Evolutionary conservation across 2,329 filamentous ascomycete genomes (phyloP), one percentile per base, ranked within the genome.

Genomic region (Fusarium nygamai): DNA sequence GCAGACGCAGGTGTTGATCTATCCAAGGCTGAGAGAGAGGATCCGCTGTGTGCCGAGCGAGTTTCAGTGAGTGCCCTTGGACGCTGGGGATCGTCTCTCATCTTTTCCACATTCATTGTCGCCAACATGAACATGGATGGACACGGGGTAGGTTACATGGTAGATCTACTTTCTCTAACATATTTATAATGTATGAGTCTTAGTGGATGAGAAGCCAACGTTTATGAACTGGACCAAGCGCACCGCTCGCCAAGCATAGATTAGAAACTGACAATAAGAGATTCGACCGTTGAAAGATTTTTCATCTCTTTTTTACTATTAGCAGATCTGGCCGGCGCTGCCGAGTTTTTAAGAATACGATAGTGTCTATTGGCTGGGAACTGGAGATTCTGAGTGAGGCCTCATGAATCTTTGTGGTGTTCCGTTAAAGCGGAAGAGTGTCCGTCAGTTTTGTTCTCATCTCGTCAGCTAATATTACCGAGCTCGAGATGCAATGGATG

Each of bases 81-180:
- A 7, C 13, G 22, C 41, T 43, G 39, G 39, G 46, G 57, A 44
- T 53, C 58, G 19, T 27, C 19, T 29, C 41, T 41, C 34, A 7
- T 27, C n/a, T 56, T 33, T 59, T 59, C 64, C 64, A 44, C 33
- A 50, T 66, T 66, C 36, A 34, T 34, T 57, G 19, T 10, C 4
- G 56, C 29, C 7, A 57, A 31, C 48, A 56, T 56, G 34, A 56
- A 56, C 24, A n/a, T n/a, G n/a, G n/a, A 61, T 24, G n/a, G 36
- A 27, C 62, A 66, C 27, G 64, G 64, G 65, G 65, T 54, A 68
- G 58, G 59, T 63, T 67, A 67, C 64, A 67, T 67, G 64, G 62
- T 31, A 65, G 50, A 46, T 39, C 50, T 51, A 50, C 9, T 51
- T 11, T 16, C 51, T 56, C 34, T 10, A 41, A 43, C 38, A 33